Evolutionary conservation across 306 rosid genomes (phyloP).

Genomic region (Malus orientalis): DNA sequence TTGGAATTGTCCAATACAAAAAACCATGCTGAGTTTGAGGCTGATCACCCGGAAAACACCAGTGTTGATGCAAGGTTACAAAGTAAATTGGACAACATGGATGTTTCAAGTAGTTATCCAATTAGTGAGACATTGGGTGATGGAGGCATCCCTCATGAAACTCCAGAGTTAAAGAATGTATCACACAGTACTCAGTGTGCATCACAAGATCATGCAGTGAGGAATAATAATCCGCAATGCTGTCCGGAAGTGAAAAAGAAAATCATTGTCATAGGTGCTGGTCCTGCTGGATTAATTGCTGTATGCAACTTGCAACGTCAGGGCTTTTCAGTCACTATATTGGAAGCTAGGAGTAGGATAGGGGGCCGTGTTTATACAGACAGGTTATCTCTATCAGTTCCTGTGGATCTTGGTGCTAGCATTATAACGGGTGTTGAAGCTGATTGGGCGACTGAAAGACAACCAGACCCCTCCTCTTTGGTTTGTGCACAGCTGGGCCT

Average conservation of each 20-base stretch:
- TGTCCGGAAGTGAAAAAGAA: constrained; percentile 47
- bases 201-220: constrained; percentile 30
- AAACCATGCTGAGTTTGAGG: constrained; percentile 30
- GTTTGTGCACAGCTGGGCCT: constrained; percentile 95
- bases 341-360: constrained; percentile 88
- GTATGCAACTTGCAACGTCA: constrained; percentile 93
- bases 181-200: constrained; percentile 24
- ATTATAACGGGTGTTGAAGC: constrained; percentile 99
- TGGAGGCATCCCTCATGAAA: constrained; percentile 24
- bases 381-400: constrained; percentile 81
- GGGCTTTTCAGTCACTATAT: constrained; percentile 67
- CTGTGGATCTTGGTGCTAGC: constrained; percentile 99
- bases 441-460: constrained; percentile 92
- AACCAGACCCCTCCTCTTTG: constrained; percentile 97
- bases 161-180: constrained; percentile 35
- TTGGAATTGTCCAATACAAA: constrained; percentile 23
- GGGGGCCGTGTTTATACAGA: constrained; percentile 98
- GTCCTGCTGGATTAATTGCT: constrained; percentile 98
- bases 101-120: constrained; percentile 29
- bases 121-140: constrained; percentile 31
- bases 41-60: constrained; percentile 22
- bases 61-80: constrained; percentile 24
- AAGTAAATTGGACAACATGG: constrained; percentile 19
- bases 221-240: constrained; percentile 24
- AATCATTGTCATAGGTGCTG: constrained; percentile 89